phyloP scores from a whole-genome alignment of 345 rosid species.

The Noccaea caerulescens region DNA sequence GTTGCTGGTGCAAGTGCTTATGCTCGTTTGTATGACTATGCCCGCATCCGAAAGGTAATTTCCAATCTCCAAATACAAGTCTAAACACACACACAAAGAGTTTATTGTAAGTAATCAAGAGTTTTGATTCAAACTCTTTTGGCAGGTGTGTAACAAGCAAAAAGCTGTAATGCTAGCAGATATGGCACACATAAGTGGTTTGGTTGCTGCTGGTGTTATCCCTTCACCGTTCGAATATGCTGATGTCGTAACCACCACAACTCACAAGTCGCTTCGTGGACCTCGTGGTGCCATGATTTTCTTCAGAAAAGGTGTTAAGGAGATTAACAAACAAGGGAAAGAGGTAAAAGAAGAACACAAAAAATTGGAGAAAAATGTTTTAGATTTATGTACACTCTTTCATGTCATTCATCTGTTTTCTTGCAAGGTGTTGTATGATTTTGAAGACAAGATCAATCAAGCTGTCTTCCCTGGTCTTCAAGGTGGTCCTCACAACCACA shows the following conservation, averaged over 20 bases:
- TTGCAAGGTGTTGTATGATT: slow-evolving; percentile 82
- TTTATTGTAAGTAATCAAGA: slow-evolving; percentile 6
- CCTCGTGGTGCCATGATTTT: slow-evolving; percentile 99
- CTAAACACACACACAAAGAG: not conserved
- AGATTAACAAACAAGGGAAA: slow-evolving; percentile 89
- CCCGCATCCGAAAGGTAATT: slow-evolving; percentile 83
- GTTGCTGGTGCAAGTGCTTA: slow-evolving; percentile 99
- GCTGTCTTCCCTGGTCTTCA: slow-evolving; percentile 99
- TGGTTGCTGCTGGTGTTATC: slow-evolving; percentile 94
- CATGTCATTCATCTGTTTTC: slow-evolving; percentile 16
- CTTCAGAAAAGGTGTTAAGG: slow-evolving; percentile 93
- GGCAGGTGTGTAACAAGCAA: slow-evolving; percentile 95
- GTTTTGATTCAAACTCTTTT: slow-evolving; percentile 26
- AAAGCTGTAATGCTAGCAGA: slow-evolving; percentile 91
- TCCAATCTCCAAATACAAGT: not conserved
- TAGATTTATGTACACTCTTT: slow-evolving; percentile 8
- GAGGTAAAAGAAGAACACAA: slow-evolving; percentile 51
- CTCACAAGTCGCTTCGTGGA: slow-evolving; percentile 98
- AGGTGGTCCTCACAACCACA: slow-evolving; percentile 99
- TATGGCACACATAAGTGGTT: slow-evolving; percentile 99
- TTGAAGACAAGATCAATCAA: slow-evolving; percentile 95
- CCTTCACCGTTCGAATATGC: slow-evolving; percentile 99
- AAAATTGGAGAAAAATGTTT: not conserved
- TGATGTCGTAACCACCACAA: slow-evolving; percentile 96
- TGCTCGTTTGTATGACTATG: slow-evolving; percentile 92